Conservation (phyloP, 441 rosid species). For the Francoa sonchifolia region DNA sequence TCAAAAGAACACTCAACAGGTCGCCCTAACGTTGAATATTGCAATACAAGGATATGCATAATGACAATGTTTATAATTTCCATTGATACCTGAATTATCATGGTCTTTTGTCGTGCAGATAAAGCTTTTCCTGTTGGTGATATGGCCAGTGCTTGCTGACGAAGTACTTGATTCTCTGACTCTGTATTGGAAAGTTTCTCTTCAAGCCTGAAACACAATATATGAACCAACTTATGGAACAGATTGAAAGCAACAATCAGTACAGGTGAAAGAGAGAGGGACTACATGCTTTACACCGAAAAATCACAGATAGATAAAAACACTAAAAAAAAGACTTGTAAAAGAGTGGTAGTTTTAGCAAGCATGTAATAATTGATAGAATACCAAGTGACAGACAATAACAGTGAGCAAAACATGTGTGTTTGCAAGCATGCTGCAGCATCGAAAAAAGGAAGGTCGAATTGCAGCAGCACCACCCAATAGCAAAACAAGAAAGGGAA, state of each 20-base stretch:
- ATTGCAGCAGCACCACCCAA: neutral
- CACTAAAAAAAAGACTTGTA: no score
- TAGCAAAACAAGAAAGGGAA: no score
- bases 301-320: no score
- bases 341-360: no score
- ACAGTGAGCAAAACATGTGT: no score
- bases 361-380: no score
- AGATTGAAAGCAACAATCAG: conserved; percentile 3
- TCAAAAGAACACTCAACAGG: conserved; percentile 14
- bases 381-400: no score
- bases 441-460: neutral
- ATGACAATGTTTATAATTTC: conserved; percentile 1
- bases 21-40: conserved; percentile 18
- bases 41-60: conserved; percentile 7
- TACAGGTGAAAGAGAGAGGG: no score
- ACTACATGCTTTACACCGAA: no score
- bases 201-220: conserved; percentile 53
- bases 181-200: conserved; percentile 95
- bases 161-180: conserved; percentile 97
- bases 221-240: conserved; percentile 12
- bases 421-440: no score
- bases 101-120: conserved; percentile 55
- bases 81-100: conserved; percentile 53
- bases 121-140: conserved; percentile 88
- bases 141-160: conserved; percentile 92